Evolutionary conservation across 129 eudicot genomes (phyloP).

Genomic region (Chrysanthemum lavandulifolium): DNA sequence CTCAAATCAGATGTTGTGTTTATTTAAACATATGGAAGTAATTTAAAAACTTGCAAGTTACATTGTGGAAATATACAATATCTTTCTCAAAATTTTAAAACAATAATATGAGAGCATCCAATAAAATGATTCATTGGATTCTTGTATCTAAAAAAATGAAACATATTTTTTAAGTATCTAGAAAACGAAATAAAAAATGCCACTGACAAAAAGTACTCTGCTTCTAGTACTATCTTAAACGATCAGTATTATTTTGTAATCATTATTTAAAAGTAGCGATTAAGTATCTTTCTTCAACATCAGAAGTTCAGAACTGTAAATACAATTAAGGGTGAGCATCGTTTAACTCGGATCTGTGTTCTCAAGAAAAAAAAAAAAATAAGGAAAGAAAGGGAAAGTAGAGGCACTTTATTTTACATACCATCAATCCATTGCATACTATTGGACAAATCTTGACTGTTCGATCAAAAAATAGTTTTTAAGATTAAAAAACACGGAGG

Average conservation of each 20-base stretch:
- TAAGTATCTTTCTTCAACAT: no score
- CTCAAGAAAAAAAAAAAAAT: no score
- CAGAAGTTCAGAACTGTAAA: no score
- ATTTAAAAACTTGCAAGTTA: background rate
- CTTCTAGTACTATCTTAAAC: background rate
- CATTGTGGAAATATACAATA: background rate
- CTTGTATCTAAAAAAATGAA: background rate
- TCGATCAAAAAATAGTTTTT: no score
- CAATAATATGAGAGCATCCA: background rate
- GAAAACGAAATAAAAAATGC: background rate
- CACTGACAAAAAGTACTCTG: conserved; percentile 8
- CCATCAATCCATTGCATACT: no score
- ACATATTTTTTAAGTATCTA: background rate
- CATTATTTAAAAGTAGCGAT: background rate
- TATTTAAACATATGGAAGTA: background rate
- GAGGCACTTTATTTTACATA: no score
- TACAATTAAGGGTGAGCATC: no score
- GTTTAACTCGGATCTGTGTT: no score
- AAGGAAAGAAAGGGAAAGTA: no score
- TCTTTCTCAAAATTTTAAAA: background rate
- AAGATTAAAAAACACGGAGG: no score
- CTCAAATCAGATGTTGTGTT: background rate
- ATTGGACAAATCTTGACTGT: no score
- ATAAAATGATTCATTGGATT: conserved; percentile 6
- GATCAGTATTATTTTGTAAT: background rate